Conservation (phyloP, 2,329 filamentous ascomycete species). For the Aspergillus pseudoterreus region DNA sequence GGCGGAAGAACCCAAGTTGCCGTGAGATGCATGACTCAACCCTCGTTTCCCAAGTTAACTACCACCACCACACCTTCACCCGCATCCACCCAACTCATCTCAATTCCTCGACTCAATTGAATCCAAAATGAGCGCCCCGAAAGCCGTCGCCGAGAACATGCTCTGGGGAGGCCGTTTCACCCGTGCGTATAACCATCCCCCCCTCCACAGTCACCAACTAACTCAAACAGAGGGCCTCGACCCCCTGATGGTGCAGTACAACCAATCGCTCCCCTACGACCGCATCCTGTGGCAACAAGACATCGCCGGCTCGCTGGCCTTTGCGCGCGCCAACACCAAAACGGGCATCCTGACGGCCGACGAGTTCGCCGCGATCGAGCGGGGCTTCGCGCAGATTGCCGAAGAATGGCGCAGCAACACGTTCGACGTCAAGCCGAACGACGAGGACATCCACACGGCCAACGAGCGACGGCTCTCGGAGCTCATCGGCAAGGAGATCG, state of each 20-base stretch:
- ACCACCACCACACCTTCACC: too few species aligned
- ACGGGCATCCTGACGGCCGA: conserved; percentile 67
- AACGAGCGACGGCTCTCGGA: conserved; percentile 73
- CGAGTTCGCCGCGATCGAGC: conserved; percentile 72
- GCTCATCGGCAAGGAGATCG: conserved; percentile 79
- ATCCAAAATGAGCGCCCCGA: conserved; percentile 33
- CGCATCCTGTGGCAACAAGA: conserved; percentile 74
- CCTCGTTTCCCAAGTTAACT: not conserved
- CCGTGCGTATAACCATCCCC: conserved; percentile 34
- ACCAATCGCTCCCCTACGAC: conserved; percentile 76
- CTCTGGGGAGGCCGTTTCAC: conserved; percentile 62
- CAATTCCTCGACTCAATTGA: not conserved
- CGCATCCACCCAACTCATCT: too few species aligned
- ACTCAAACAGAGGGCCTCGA: conserved; percentile 66
- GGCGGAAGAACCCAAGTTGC: not conserved
- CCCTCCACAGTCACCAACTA: conserved; percentile 7
- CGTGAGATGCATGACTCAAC: not conserved
- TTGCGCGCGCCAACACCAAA: conserved; percentile 74
- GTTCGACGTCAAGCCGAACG: conserved; percentile 36
- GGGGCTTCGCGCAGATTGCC: conserved; percentile 59
- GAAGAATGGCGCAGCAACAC: conserved; percentile 41
- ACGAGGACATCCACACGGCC: conserved; percentile 65
- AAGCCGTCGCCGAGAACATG: conserved; percentile 47
- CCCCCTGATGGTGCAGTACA: conserved; percentile 82
- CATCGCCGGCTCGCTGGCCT: conserved; percentile 75